Evolutionary conservation across 148 eudicot species (phyloP).

Genomic region (Cornus controversa): DNA sequence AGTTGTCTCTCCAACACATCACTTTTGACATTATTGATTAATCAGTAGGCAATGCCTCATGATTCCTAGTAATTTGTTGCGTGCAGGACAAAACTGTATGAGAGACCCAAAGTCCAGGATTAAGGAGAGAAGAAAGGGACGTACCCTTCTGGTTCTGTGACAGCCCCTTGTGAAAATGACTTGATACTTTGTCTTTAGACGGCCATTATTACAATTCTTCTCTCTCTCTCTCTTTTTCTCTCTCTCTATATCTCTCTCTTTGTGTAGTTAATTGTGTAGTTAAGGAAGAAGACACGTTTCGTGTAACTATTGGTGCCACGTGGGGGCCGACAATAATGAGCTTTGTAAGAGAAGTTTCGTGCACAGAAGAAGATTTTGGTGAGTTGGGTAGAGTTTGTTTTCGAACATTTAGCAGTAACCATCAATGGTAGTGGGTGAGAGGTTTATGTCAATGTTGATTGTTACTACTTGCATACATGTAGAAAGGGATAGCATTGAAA

Average conservation of each 20-base stretch:
- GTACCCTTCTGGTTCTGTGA: no score
- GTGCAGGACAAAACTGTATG: neutral
- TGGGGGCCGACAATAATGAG: neutral
- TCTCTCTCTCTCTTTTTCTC: no score
- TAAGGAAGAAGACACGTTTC: neutral
- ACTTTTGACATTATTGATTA: neutral
- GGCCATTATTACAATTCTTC: slow-evolving; percentile 10
- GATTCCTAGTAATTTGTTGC: neutral
- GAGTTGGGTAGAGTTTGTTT: neutral
- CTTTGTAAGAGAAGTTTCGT: no score
- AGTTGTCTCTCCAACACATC: neutral
- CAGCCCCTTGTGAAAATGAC: slow-evolving; percentile 17
- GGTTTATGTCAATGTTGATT: no score
- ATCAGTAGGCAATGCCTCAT: neutral
- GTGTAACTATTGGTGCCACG: neutral
- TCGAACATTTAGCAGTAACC: neutral
- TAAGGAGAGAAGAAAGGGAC: neutral
- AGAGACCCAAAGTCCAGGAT: neutral
- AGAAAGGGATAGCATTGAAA: no score
- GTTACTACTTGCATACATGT: no score
- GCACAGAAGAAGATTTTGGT: neutral
- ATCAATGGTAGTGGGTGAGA: neutral
- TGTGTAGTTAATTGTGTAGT: neutral
- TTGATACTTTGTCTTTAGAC: slow-evolving; percentile 23
- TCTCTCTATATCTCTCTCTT: no score